Conservation (phyloP, 305 asterid genomes). For the Fraxinus velutina region DNA sequence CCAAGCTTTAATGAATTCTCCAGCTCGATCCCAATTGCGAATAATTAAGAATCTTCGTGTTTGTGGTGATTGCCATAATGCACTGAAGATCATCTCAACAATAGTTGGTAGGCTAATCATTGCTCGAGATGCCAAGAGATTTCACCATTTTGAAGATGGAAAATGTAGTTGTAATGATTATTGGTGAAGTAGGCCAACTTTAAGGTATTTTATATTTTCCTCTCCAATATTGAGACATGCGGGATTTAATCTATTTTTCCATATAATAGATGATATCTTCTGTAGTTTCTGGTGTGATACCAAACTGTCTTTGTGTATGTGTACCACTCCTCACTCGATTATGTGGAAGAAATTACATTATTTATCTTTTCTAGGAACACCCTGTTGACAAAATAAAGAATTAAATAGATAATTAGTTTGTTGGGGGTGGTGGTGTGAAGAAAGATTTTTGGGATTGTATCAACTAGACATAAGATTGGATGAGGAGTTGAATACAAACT, state of each 20-base stretch:
- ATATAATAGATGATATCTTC: not conserved
- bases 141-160: constrained; percentile 82
- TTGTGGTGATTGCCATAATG: constrained; percentile 82
- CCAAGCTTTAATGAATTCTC: constrained; percentile 63
- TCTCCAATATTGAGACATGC: constrained; percentile 15
- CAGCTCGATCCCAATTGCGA: constrained; percentile 63
- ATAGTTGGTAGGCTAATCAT: constrained; percentile 78
- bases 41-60: constrained; percentile 76
- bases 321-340: not conserved
- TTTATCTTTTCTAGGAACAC: not conserved
- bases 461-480: not conserved
- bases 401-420: not conserved
- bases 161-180: constrained; percentile 74
- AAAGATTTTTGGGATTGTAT: not conserved
- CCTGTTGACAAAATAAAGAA: not conserved
- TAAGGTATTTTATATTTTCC: constrained; percentile 23
- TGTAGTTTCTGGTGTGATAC: not conserved
- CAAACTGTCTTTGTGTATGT: not conserved
- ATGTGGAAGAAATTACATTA: not conserved
- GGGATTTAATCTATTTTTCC: constrained; percentile 9
- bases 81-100: constrained; percentile 69
- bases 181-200: constrained; percentile 51
- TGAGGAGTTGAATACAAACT: too few relatives aligned
- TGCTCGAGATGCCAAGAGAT: constrained; percentile 73
- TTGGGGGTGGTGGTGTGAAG: not conserved